Evolutionary conservation across 2,329 filamentous ascomycete species (phyloP), one percentile per base, ranked within the genome.

Genomic region (Chrysoporthe austroafricana): DNA sequence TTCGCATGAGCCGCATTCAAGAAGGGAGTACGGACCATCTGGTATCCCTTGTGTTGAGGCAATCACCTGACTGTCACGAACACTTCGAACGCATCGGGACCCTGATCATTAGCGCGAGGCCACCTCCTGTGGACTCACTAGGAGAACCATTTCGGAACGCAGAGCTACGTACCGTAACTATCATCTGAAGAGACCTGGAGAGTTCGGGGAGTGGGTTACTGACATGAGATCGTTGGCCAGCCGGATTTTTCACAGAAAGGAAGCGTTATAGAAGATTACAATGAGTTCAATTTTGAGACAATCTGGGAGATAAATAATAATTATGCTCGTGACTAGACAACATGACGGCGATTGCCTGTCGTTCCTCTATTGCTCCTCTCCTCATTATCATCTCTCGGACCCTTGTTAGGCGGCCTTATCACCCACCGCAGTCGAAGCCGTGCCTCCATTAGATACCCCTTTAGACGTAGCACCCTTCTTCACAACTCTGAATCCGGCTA

Each of bases 401-500:
- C 14, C n/a, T 59, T 8, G 42, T 59, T 68, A 69, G 16, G 67
- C 59, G 26, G 60, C 52, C 66, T 63, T 69, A 58, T 52, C 63
- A 42, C 43, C 62, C 54, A 34, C 58, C 7, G 32, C 43, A 3
- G 65, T 8, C n/a, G 66, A 32, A 16, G 66, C 8, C 9, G 66
- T 6, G 11, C 36, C 34, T 26, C 21, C n/a, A 16, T 32, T 18
- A 11, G 34, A 44, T 11, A 21, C 57, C 5, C 18, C n/a, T 16
- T 21, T 21, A 3, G 34, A 13, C 32, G 26, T 62, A 11, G 34
- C 50, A 42, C 48, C 44, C 54, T 26, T 57, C 16, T 60, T 67
- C 44, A 67, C 62, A 16, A 69, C 34, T 5, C 68, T 58, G 59
- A 68, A 69, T 0, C 68, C 68, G 16, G 65, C 66, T 7, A 69